Percentiles rank a stretch among this genome's conserved stretches.
Conservation (phyloP, 2,329 filamentous ascomycete genomes). For the Intubia oerlemansii region DNA sequence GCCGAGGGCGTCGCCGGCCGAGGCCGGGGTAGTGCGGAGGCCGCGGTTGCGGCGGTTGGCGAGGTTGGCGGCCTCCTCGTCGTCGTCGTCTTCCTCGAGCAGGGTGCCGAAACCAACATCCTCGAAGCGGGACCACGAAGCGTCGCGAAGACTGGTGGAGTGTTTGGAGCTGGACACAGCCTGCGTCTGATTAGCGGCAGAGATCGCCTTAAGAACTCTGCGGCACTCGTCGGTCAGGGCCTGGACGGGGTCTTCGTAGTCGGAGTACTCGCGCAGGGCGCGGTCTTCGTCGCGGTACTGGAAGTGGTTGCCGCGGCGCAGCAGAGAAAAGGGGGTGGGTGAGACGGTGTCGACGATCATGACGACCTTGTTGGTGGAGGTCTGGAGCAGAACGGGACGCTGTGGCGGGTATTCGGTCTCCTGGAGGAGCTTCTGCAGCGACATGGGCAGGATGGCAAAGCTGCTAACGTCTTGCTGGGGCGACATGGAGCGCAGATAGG, state of each 20-base stretch:
- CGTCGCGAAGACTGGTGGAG: constrained; percentile 55
- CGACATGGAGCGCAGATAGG: constrained; percentile 74
- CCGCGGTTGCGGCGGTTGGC: constrained; percentile 17
- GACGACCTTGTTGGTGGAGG: constrained; percentile 67
- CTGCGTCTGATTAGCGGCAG: constrained; percentile 69
- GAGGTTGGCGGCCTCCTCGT: constrained; percentile 27
- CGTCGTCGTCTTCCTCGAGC: constrained; percentile 48
- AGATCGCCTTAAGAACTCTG: constrained; percentile 74
- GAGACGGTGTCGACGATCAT: constrained; percentile 96
- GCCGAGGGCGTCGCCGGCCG: constrained; percentile 42
- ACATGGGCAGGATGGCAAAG: constrained; percentile 73
- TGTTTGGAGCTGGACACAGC: constrained; percentile 44
- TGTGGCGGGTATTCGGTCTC: constrained; percentile 90
- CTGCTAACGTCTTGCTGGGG: constrained; percentile 60
- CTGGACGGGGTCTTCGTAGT: constrained; percentile 71
- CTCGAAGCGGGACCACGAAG: constrained; percentile 92
- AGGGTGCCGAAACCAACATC: constrained; percentile 75
- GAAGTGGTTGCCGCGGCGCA: constrained; percentile 84
- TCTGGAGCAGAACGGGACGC: constrained; percentile 52
- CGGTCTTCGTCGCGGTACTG: constrained; percentile 79
- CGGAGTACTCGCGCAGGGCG: constrained; percentile 67
- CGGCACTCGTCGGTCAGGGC: constrained; percentile 87
- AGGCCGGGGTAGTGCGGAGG: constrained; percentile 44
- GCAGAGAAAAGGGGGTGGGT: constrained; percentile 75
- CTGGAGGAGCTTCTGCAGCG: constrained; percentile 72